Conservation (phyloP, 805 yeast species). For the Wickerhamomyces bisporus region DNA sequence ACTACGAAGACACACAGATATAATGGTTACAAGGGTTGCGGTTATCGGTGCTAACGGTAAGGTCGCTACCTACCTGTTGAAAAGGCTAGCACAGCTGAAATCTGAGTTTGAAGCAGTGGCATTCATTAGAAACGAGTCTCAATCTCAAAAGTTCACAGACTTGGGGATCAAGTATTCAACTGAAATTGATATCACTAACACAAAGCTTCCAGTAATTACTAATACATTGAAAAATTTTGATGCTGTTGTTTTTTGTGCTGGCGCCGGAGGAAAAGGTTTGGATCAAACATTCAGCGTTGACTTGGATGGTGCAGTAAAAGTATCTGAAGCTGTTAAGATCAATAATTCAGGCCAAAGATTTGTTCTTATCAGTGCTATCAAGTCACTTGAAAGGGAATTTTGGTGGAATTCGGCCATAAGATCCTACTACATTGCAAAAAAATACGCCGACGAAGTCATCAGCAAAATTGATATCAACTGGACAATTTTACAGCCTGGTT, state of each 20-base stretch:
- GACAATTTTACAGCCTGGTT: conserved; percentile 55
- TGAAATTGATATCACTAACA: conserved; percentile 35
- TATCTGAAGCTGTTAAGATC: conserved; percentile 46
- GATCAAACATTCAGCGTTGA: conserved; percentile 47
- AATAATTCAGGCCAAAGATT: conserved; percentile 38
- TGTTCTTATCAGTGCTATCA: conserved; percentile 50
- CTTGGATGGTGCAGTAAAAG: conserved; percentile 55
- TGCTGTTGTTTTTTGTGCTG: conserved; percentile 57
- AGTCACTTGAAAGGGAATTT: conserved; percentile 45
- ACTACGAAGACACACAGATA: neutral
- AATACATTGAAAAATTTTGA: conserved; percentile 40
- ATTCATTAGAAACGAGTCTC: conserved; percentile 42
- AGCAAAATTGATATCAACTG: conserved; percentile 36
- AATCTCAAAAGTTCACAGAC: conserved; percentile 33
- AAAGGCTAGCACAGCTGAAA: conserved; percentile 26
- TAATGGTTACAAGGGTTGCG: conserved; percentile 30
- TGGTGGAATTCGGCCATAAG: conserved; percentile 36
- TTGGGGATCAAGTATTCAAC: conserved; percentile 33
- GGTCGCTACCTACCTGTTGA: conserved; percentile 44
- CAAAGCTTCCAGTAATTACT: conserved; percentile 30
- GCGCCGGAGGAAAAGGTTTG: conserved; percentile 53
- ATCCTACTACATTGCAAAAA: conserved; percentile 55
- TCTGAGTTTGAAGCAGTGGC: conserved; percentile 36
- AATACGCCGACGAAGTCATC: conserved; percentile 50
- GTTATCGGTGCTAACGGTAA: conserved; percentile 61